Conservation (phyloP, 2,329 filamentous ascomycete species). For the Tolypocladium endophyticum region DNA sequence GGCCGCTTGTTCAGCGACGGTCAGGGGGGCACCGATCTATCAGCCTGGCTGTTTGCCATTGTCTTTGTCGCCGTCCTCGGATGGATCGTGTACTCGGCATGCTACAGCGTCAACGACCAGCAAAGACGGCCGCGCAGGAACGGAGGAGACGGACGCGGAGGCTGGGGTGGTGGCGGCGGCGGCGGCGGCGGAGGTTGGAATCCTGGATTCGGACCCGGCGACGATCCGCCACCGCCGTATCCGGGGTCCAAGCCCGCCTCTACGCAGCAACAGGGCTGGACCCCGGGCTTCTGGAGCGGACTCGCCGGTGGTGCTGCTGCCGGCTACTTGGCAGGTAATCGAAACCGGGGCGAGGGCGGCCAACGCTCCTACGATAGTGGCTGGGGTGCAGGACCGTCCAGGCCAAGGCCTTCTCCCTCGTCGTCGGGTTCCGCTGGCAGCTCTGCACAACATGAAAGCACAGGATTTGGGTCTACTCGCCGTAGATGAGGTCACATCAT, state of each 20-base stretch:
- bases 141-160: constrained; percentile 17
- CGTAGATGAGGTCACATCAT: constrained; percentile 30
- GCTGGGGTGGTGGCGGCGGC: constrained; percentile 21
- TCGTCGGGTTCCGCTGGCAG: constrained; percentile 21
- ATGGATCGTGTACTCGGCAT: constrained; percentile 54
- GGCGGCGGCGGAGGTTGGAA: constrained; percentile 29
- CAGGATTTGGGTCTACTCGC: constrained; percentile 61
- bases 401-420: constrained; percentile 15
- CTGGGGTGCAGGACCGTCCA: constrained; percentile 9
- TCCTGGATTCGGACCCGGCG: constrained; percentile 25
- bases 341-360: constrained; percentile 23
- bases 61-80: constrained; percentile 48
- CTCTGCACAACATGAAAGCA: constrained; percentile 52
- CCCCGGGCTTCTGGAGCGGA: constrained; percentile 66
- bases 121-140: constrained; percentile 13
- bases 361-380: constrained; percentile 21
- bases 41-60: constrained; percentile 43
- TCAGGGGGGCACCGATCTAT: constrained; percentile 19
- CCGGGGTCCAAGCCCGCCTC: constrained; percentile 26
- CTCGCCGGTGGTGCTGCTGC: constrained; percentile 59
- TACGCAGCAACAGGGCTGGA: constrained; percentile 39
- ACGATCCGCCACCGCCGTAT: constrained; percentile 42
- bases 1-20: constrained; percentile 22
- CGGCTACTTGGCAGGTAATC: constrained; percentile 50
- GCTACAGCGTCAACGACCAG: constrained; percentile 11